Evolutionary conservation across 345 rosid species (phyloP), one percentile per base, ranked within the genome.

Genomic region (Gossypium bickii): DNA sequence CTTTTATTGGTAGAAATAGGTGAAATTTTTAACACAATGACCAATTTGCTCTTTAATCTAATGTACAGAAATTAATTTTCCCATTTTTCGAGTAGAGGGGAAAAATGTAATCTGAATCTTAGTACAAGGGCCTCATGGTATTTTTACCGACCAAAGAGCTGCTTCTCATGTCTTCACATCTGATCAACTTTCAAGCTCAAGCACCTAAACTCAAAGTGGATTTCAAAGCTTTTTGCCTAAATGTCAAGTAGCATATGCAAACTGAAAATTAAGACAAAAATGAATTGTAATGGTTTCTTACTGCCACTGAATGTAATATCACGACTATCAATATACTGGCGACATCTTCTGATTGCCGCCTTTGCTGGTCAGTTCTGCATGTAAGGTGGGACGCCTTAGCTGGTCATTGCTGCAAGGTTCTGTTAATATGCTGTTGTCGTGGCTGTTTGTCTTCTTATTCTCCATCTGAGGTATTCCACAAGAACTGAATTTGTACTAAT

Each of bases 401-500:
- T 47, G 38, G 41, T 47, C 56, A 67, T 24, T 67, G 85, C 79
- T 77, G 84, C 55, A 44, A 20, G 61, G 77, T 70, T 68, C 77
- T 55, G 45, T 51, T 66, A 0, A 34, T 64, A 20, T 70, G 81
- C 51, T 27, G 81, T 52, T 52, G 81, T 9, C 71, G 45, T 17
- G 79, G 65, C 34, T 66, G 78, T 71, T 24, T 53, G 89, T 82
- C 89, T 73, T 59, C 79, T 79, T 38, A 64, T 38, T 77, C 85
- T 75, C 92, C 89, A 86, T 73, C 82, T 82, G 60, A 82, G 81
- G 74, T 81, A 86, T 80, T 85, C 92, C 70, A 86, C 71, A 0
- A 86, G 74, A 75, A 88, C 85, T 51, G 87, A 85, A 78, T 85
- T 88, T 69, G 81, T 81, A 80, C 92, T 83, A 58, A 88, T 85